phyloP scores from a whole-genome alignment of 495 filamentous ascomycete species.

The Aspergillus incahuasiensis region DNA sequence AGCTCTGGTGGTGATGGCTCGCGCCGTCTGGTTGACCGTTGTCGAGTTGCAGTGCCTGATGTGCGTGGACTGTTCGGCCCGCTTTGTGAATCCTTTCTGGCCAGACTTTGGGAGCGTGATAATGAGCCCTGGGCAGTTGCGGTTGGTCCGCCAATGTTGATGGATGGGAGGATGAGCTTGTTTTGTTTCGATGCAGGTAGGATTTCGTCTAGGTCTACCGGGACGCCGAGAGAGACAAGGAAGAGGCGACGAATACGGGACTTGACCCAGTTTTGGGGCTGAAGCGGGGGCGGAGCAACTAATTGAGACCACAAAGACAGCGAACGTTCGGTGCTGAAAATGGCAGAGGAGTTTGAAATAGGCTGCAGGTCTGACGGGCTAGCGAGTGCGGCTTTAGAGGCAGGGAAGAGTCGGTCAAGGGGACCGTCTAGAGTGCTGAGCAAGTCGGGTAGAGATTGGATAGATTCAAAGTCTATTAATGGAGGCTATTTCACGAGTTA shows the following conservation, averaged over 20 bases:
- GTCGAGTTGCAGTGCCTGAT: slow-evolving; percentile 28
- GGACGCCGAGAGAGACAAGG: slow-evolving; percentile 91
- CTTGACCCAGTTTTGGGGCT: slow-evolving; percentile 96
- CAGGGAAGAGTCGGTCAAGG: slow-evolving; percentile 53
- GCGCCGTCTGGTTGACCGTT: slow-evolving; percentile 35
- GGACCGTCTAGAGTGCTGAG: slow-evolving; percentile 41
- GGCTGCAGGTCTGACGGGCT: slow-evolving; percentile 41
- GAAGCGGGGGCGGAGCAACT: slow-evolving; percentile 86
- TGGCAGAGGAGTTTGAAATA: slow-evolving; percentile 41
- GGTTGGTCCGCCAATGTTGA: slow-evolving; percentile 49
- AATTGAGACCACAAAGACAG: slow-evolving; percentile 95
- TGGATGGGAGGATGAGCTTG: slow-evolving; percentile 88
- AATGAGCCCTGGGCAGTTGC: slow-evolving; percentile 26
- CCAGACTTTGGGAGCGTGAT: slow-evolving; percentile 44
- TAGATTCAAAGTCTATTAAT: slow-evolving; percentile 67
- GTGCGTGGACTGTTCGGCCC: slow-evolving; percentile 33
- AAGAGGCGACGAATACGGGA: slow-evolving; percentile 94
- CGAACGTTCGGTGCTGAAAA: slow-evolving; percentile 58
- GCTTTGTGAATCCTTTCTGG: slow-evolving; percentile 41
- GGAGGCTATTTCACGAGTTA: slow-evolving; percentile 46
- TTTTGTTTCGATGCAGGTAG: slow-evolving; percentile 95
- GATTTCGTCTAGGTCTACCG: slow-evolving; percentile 95
- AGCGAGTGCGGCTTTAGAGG: slow-evolving; percentile 33
- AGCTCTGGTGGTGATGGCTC: slow-evolving; percentile 66
- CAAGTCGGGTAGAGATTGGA: slow-evolving; percentile 48